Evolutionary conservation across 768 basidiomycete species (phyloP).

Genomic region (Hypholoma fasciculare): DNA sequence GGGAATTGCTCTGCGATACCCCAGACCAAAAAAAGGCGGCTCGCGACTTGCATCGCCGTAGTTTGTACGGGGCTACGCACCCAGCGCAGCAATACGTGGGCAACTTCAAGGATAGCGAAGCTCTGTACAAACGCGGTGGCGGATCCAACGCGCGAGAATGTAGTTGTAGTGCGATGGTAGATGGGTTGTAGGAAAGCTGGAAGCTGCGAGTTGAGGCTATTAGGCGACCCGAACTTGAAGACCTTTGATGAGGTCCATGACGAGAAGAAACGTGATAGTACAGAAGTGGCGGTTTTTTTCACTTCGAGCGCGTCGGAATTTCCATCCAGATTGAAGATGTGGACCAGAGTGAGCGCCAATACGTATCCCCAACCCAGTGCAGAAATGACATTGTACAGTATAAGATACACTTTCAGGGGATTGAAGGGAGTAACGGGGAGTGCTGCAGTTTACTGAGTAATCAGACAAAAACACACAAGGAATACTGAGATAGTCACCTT

Average conservation of each 20-base stretch:
- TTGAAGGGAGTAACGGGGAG: conserved; percentile 10
- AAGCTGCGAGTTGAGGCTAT: conserved; percentile 34
- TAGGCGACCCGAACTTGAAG: conserved; percentile 25
- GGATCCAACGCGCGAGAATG: conserved; percentile 61
- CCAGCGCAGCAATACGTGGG: conserved; percentile 77
- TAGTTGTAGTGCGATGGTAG: conserved; percentile 52
- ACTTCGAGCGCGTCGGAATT: conserved; percentile 27
- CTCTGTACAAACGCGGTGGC: conserved; percentile 78
- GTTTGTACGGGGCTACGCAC: conserved; percentile 78
- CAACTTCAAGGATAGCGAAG: conserved; percentile 78
- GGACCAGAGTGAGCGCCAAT: conserved; percentile 53
- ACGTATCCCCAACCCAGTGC: conserved; percentile 75
- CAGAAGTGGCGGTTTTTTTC: conserved; percentile 33
- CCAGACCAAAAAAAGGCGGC: conserved; percentile 85
- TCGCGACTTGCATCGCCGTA: conserved; percentile 77
- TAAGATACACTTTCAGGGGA: conserved; percentile 59
- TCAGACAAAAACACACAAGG: not conserved
- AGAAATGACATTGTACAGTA: conserved; percentile 78
- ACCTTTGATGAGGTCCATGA: conserved; percentile 26
- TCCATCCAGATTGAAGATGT: conserved; percentile 48
- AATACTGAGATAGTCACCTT: not conserved
- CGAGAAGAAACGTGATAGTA: conserved; percentile 33
- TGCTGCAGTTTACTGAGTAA: not conserved
- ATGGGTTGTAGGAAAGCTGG: conserved; percentile 42
- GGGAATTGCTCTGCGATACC: conserved; percentile 69